Percentiles rank a stretch among this genome's conserved stretches.
phyloP scores from a whole-genome alignment of 176 grass and related monocot genomes.

The Aegilops umbellulata region DNA sequence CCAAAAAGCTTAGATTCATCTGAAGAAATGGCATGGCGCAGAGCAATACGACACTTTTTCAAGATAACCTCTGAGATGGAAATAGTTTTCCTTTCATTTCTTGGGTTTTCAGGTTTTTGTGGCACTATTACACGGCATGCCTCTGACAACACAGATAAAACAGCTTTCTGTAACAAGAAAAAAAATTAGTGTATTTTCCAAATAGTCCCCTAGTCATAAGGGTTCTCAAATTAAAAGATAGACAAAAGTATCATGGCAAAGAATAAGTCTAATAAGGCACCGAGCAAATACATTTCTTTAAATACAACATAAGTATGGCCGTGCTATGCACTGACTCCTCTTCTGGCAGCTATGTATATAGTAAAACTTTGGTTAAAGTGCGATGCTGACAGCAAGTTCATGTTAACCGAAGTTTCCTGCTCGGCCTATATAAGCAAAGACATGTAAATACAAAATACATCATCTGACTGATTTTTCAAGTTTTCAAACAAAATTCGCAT shows the following conservation, averaged over 20 bases:
- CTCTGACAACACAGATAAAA: constrained; percentile 76
- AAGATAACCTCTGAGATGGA: constrained; percentile 75
- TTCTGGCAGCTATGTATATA: neutral
- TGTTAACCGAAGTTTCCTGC: constrained; percentile 1
- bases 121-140: constrained; percentile 46
- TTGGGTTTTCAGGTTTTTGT: constrained; percentile 49
- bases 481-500: neutral
- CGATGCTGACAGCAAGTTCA: constrained; percentile 1
- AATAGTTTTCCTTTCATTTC: constrained; percentile 56
- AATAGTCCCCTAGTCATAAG: neutral
- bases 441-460: neutral
- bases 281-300: neutral
- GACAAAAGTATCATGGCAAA: neutral
- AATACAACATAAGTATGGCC: neutral
- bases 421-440: neutral
- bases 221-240: constrained; percentile 17
- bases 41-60: constrained; percentile 75
- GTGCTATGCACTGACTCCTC: neutral
- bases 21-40: constrained; percentile 68
- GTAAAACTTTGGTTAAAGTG: neutral
- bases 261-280: constrained; percentile 11
- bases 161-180: constrained; percentile 78
- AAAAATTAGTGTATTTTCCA: constrained; percentile 7
- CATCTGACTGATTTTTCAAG: neutral
- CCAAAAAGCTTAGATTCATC: constrained; percentile 88